Conservation (phyloP, 2,329 filamentous ascomycete species). For the Sporothrix mexicana region DNA sequence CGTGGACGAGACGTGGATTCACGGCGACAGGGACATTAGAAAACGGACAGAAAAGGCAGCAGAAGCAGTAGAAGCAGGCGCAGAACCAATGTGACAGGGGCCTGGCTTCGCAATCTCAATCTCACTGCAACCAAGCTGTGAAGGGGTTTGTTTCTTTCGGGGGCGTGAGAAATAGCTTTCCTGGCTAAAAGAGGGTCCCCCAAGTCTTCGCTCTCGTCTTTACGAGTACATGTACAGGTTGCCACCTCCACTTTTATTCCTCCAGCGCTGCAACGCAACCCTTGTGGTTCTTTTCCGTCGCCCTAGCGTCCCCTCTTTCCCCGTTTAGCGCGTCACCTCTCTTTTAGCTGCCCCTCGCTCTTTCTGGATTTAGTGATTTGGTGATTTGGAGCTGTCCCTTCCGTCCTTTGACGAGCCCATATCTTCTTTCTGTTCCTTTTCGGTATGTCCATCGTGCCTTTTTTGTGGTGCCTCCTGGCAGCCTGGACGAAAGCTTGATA, state of each 20-base stretch:
- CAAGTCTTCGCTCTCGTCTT: neutral
- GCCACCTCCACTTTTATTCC: conserved; percentile 24
- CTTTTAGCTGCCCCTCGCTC: neutral
- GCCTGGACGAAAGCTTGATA: neutral
- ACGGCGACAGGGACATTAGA: conserved; percentile 5
- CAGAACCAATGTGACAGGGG: neutral
- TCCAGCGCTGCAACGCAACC: conserved; percentile 26
- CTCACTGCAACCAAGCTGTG: neutral
- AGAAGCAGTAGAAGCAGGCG: no score
- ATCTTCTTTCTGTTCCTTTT: conserved; percentile 11
- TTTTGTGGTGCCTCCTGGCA: conserved; percentile 14
- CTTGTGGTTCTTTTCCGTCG: conserved; percentile 23
- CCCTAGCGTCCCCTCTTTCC: conserved; percentile 23
- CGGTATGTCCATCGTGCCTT: conserved; percentile 8
- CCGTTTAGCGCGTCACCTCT: conserved; percentile 7
- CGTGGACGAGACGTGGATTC: conserved; percentile 25
- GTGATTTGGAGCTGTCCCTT: neutral
- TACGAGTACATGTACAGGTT: no score
- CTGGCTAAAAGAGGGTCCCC: neutral
- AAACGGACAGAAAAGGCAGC: neutral
- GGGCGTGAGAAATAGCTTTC: neutral
- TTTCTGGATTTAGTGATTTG: conserved; percentile 15
- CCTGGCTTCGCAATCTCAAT: conserved; percentile 23
- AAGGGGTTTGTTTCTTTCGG: conserved; percentile 17
- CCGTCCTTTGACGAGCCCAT: neutral